phyloP scores from a whole-genome alignment of 805 yeast genomes.

The Maudiozyma barnettii region DNA sequence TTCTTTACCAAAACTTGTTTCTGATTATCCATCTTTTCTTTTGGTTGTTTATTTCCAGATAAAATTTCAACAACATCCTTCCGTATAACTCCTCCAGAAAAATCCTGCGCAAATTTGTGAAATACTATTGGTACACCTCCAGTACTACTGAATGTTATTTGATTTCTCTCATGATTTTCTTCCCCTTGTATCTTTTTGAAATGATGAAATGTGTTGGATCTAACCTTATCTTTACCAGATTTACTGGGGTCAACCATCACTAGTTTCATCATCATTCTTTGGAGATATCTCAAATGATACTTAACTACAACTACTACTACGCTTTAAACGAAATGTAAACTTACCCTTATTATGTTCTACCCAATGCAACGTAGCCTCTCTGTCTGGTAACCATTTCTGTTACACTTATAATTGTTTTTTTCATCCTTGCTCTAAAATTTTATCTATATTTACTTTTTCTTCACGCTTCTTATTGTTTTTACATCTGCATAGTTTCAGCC shows the following conservation, averaged over 20 bases:
- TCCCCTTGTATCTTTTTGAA: not conserved
- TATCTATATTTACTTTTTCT: too few species aligned
- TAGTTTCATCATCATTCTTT: conserved; percentile 6
- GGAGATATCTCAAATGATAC: not conserved
- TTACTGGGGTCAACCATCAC: conserved; percentile 12
- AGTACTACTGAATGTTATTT: not conserved
- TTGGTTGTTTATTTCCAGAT: not conserved
- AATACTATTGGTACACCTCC: conserved; percentile 1
- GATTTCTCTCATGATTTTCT: not conserved
- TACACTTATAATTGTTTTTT: not conserved
- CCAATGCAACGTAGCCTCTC: too few species aligned
- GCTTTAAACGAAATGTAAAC: not conserved
- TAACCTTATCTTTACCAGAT: conserved; percentile 7
- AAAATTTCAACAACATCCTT: not conserved
- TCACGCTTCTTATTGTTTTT: not conserved
- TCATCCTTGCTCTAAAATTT: not conserved
- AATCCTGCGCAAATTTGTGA: conserved; percentile 2
- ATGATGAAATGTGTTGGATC: conserved; percentile 9
- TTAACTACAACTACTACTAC: not conserved
- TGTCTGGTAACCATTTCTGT: not conserved
- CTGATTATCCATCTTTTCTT: too few species aligned
- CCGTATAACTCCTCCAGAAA: not conserved
- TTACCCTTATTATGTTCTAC: not conserved
- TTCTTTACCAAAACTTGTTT: too few species aligned
- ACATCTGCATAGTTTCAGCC: not conserved